These are phyloP conservation scores for Metschnikowia noctiluminum DNA, from an alignment of 805 yeast genomes.

Conservation along the genomic window DNA sequence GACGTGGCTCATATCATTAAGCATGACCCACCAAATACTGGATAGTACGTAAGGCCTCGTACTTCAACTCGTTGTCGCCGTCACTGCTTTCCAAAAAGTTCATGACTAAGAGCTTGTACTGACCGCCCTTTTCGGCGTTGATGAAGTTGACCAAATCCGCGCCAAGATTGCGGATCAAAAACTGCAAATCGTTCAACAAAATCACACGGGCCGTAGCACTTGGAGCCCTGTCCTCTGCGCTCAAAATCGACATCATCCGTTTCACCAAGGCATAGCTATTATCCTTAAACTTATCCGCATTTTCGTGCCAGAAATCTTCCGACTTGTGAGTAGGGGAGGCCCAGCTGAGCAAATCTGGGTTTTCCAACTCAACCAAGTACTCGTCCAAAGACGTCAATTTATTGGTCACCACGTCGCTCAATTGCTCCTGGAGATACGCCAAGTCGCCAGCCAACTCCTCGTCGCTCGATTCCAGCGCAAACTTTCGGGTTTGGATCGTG, in stretches of 20 bases:
- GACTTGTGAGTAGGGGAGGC: conserved; percentile 86
- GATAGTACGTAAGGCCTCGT: conserved; percentile 94
- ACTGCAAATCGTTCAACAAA: conserved; percentile 42
- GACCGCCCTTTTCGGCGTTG: conserved; percentile 47
- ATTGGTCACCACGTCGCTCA: conserved; percentile 65
- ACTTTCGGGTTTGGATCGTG: conserved; percentile 78
- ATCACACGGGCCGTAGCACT: conserved; percentile 28
- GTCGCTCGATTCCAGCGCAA: conserved; percentile 66
- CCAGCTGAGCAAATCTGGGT: conserved; percentile 72
- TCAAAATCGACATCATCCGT: conserved; percentile 54
- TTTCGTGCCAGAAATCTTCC: conserved; percentile 86
- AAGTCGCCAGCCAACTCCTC: conserved; percentile 83
- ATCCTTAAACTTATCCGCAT: conserved; percentile 70
- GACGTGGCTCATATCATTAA: not conserved
- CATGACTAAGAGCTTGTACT: conserved; percentile 76
- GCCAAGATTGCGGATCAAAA: conserved; percentile 39
- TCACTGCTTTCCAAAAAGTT: conserved; percentile 63
- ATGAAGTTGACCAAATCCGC: conserved; percentile 36
- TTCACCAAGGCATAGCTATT: conserved; percentile 71
- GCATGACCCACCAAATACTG: conserved; percentile 83
- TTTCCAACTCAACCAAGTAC: conserved; percentile 77
- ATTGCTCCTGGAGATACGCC: conserved; percentile 49
- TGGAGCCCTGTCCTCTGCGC: conserved; percentile 21
- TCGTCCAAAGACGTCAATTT: conserved; percentile 90
- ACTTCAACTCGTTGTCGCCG: conserved; percentile 82